phyloP scores from a whole-genome alignment of 257 asterid genomes.

The Rauvolfia tetraphylla region DNA sequence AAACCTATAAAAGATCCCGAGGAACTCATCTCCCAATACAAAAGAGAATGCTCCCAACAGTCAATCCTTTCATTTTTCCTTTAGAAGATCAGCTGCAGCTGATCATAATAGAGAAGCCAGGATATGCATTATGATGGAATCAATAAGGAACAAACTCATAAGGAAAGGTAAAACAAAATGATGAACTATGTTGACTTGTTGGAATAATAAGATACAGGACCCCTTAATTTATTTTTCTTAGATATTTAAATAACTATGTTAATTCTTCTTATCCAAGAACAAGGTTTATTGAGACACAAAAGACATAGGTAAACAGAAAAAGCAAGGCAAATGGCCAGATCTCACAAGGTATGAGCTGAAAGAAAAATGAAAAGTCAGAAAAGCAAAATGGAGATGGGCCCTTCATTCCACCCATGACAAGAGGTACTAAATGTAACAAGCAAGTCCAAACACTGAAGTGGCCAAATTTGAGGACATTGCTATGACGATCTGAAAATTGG shows the following conservation, averaged over 20 bases:
- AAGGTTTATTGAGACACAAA: background rate
- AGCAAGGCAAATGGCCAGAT: background rate
- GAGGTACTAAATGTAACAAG: background rate
- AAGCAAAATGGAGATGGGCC: background rate
- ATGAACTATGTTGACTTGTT: background rate
- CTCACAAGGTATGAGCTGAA: background rate
- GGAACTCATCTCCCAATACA: background rate
- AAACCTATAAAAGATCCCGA: background rate
- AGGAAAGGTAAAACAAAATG: background rate
- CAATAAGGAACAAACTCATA: background rate
- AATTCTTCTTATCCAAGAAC: background rate
- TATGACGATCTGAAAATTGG: background rate
- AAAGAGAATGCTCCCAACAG: background rate
- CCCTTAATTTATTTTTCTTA: background rate
- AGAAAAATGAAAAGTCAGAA: background rate
- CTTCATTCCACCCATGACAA: background rate
- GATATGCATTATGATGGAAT: background rate
- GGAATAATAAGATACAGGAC: background rate
- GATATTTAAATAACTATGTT: background rate
- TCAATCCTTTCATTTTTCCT: background rate
- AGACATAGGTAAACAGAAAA: background rate
- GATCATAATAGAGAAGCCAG: background rate
- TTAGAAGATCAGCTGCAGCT: background rate
- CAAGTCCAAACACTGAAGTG: background rate
- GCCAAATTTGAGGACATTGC: background rate